These are phyloP conservation scores for Pouteria campechiana DNA, from an alignment of 179 eudicot genomes.

Conservation along the genomic window DNA sequence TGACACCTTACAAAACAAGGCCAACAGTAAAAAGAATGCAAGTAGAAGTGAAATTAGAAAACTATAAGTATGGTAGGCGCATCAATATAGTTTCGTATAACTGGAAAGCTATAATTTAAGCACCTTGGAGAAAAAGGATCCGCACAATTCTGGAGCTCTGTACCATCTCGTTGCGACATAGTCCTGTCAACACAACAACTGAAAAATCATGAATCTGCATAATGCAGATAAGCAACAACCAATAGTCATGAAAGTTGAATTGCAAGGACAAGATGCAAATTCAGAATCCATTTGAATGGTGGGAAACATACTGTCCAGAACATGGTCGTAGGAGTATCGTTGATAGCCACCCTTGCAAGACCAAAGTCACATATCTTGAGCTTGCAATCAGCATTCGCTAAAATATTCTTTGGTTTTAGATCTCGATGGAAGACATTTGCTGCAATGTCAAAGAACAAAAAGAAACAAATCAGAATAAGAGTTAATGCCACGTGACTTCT, in stretches of 20 bases:
- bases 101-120: too few relatives aligned
- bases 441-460: conserved; percentile 5
- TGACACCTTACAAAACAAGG: too few relatives aligned
- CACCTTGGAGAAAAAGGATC: conserved; percentile 38
- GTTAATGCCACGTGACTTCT: too few relatives aligned
- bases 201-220: neutral
- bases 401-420: conserved; percentile 29
- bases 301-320: conserved; percentile 25
- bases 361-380: conserved; percentile 38
- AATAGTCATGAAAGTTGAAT: neutral
- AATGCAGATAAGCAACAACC: neutral
- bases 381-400: conserved; percentile 33
- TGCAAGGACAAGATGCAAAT: neutral
- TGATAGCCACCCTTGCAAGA: conserved; percentile 31
- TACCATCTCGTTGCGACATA: conserved; percentile 46
- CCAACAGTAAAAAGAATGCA: too few relatives aligned
- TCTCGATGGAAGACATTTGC: conserved; percentile 35
- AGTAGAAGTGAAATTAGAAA: too few relatives aligned
- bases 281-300: neutral
- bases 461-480: too few relatives aligned
- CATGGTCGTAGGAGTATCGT: conserved; percentile 29
- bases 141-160: conserved; percentile 46
- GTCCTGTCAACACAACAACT: conserved; percentile 12
- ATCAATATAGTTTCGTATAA: too few relatives aligned
- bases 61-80: too few relatives aligned